These are phyloP conservation scores for Ophiocordyceps camponoti-rufipedis DNA, from an alignment of 2,329 filamentous ascomycete genomes.

Conservation along the genomic window DNA sequence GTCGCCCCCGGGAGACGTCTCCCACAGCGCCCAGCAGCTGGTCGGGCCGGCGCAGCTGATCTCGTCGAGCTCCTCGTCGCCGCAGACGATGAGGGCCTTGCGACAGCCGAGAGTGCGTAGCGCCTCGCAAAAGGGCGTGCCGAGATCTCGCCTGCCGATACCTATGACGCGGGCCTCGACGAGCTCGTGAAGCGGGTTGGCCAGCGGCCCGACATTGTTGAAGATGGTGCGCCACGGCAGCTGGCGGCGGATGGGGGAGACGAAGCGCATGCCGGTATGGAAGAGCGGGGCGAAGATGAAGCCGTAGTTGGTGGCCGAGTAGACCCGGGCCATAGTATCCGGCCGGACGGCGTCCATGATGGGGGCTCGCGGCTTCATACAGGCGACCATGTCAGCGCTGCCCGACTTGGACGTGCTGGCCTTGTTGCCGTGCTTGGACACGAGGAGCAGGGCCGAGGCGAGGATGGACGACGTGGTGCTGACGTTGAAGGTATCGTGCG, in stretches of 20 bases:
- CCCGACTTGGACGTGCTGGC: slow-evolving; percentile 92
- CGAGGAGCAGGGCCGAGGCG: slow-evolving; percentile 64
- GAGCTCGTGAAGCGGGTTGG: slow-evolving; percentile 69
- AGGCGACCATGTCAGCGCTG: slow-evolving; percentile 76
- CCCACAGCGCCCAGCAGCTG: slow-evolving; percentile 68
- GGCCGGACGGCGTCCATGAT: slow-evolving; percentile 59
- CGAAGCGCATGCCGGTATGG: slow-evolving; percentile 85
- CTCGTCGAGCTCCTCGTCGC: slow-evolving; percentile 88
- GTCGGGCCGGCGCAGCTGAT: slow-evolving; percentile 80
- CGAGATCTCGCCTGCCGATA: slow-evolving; percentile 73
- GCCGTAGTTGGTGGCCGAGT: slow-evolving; percentile 70
- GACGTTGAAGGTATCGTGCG: slow-evolving; percentile 96
- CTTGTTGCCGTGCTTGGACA: slow-evolving; percentile 92
- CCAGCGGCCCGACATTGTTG: slow-evolving; percentile 84
- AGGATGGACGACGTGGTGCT: slow-evolving; percentile 89
- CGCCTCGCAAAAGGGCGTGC: slow-evolving; percentile 76
- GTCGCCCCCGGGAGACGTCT: slow-evolving; percentile 19
- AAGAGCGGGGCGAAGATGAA: slow-evolving; percentile 95
- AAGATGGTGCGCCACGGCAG: slow-evolving; percentile 94
- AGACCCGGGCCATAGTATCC: slow-evolving; percentile 51
- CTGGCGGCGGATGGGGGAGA: slow-evolving; percentile 68
- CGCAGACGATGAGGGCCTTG: slow-evolving; percentile 84
- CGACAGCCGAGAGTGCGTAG: slow-evolving; percentile 55
- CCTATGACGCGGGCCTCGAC: slow-evolving; percentile 89
- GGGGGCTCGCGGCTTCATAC: slow-evolving; percentile 53